phyloP scores from a whole-genome alignment of 306 rosid species.

The Trifolium fragiferum region DNA sequence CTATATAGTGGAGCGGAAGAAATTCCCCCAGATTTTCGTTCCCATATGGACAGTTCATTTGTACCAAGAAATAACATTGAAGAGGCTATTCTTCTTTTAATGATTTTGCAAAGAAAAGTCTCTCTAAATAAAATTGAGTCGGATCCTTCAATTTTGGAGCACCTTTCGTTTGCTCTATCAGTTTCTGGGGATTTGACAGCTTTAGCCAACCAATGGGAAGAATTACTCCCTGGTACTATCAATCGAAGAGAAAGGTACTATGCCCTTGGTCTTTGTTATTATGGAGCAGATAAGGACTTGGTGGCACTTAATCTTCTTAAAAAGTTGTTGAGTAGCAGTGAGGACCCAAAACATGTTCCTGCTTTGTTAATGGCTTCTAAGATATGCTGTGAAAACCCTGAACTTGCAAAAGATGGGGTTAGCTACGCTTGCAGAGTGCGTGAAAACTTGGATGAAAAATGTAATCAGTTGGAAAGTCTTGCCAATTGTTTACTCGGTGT shows the following conservation, averaged over 20 bases:
- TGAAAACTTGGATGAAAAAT: constrained; percentile 59
- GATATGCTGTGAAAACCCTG: constrained; percentile 69
- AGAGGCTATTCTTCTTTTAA: constrained; percentile 91
- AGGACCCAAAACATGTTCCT: constrained; percentile 71
- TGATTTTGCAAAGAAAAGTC: constrained; percentile 75
- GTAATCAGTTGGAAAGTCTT: constrained; percentile 67
- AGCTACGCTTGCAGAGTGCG: constrained; percentile 60
- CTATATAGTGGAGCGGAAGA: constrained; percentile 86
- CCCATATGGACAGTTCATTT: constrained; percentile 76
- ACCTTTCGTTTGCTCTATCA: constrained; percentile 85
- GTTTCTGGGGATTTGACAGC: constrained; percentile 78
- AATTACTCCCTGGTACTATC: constrained; percentile 69
- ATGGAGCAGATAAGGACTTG: constrained; percentile 72
- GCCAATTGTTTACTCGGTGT: constrained; percentile 76
- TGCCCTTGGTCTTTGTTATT: constrained; percentile 78
- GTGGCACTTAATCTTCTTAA: constrained; percentile 76
- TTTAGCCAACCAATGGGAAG: constrained; percentile 80
- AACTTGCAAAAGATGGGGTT: constrained; percentile 68
- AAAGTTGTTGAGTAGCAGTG: constrained; percentile 59
- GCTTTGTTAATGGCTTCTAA: constrained; percentile 83
- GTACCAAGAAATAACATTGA: constrained; percentile 86
- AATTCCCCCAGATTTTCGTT: constrained; percentile 80
- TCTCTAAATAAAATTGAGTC: constrained; percentile 68
- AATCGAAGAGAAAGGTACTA: constrained; percentile 61
- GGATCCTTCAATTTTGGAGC: constrained; percentile 97